Conservation (phyloP, 2,329 filamentous ascomycete genomes). For the Neopestalotiopsis sp. region DNA sequence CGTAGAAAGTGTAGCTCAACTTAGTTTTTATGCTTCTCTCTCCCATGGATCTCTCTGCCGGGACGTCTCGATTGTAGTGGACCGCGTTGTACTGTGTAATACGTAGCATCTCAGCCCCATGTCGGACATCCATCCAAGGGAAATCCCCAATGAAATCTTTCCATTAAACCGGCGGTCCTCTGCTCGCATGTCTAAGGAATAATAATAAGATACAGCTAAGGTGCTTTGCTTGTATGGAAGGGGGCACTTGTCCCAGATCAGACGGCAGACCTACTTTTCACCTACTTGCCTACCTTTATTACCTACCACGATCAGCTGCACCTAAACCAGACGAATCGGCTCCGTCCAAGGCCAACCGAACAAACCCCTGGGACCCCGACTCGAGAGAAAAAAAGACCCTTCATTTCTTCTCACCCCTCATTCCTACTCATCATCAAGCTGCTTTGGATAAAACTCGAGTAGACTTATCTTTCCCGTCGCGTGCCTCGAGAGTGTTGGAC, state of each 20-base stretch:
- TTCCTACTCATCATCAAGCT: neutral
- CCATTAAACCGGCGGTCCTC: conserved; percentile 11
- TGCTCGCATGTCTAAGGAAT: neutral
- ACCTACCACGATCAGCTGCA: conserved; percentile 8
- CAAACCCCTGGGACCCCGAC: conserved; percentile 16
- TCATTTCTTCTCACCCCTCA: conserved; percentile 2
- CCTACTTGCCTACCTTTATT: neutral
- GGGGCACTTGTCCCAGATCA: conserved; percentile 3
- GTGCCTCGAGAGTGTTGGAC: neutral
- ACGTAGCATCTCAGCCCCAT: neutral
- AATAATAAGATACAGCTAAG: neutral
- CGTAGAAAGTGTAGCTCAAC: too few relatives aligned
- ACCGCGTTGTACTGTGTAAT: neutral
- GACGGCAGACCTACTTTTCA: neutral
- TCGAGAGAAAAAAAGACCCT: conserved; percentile 14
- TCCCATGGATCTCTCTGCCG: neutral
- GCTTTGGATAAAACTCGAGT: neutral
- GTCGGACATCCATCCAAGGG: neutral
- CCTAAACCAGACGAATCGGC: conserved; percentile 9
- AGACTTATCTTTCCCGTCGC: neutral
- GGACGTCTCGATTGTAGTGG: neutral
- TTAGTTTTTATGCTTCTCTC: too few relatives aligned
- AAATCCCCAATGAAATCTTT: neutral
- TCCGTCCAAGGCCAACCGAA: conserved; percentile 13
- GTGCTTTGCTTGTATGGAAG: neutral